Evolutionary conservation across 768 basidiomycete species (phyloP).

Genomic region (Tricholomella constricta): DNA sequence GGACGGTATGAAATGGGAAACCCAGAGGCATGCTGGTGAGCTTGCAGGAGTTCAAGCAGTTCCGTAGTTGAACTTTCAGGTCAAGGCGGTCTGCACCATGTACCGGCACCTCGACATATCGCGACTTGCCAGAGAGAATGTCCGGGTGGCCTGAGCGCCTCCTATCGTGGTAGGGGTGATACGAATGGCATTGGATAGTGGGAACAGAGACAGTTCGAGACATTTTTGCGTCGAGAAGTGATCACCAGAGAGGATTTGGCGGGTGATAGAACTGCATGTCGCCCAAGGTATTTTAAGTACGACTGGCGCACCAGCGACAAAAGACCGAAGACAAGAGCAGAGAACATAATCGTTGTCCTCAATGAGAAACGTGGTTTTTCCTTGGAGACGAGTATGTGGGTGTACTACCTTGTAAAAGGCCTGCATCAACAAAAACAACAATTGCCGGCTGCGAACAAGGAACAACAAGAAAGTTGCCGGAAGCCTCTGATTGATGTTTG

Average conservation of each 20-base stretch:
- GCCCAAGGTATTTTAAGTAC: slow-evolving; percentile 12
- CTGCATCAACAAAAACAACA: slow-evolving; percentile 13
- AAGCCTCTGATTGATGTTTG: neutral
- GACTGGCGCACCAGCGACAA: slow-evolving; percentile 1
- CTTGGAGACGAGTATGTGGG: slow-evolving; percentile 16
- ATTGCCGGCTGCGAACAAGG: slow-evolving; percentile 11
- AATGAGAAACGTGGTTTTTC: slow-evolving; percentile 10
- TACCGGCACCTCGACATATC: neutral
- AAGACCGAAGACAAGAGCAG: slow-evolving; percentile 15
- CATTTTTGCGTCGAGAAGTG: slow-evolving; percentile 2
- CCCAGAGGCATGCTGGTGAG: slow-evolving; percentile 34
- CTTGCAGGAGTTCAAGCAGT: slow-evolving; percentile 30
- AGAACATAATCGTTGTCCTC: slow-evolving; percentile 12
- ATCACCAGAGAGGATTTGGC: neutral
- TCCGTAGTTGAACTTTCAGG: slow-evolving; percentile 30
- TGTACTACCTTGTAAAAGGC: slow-evolving; percentile 7
- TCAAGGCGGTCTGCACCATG: slow-evolving; percentile 13
- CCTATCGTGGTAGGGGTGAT: slow-evolving; percentile 8
- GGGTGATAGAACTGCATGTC: neutral
- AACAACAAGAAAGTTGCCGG: slow-evolving; percentile 16
- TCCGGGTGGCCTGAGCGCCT: neutral
- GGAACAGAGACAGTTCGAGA: slow-evolving; percentile 7
- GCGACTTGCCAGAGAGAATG: neutral
- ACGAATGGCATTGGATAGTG: slow-evolving; percentile 5
- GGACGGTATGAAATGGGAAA: slow-evolving; percentile 37